Evolutionary conservation across 352 stramenopile species (phyloP).

Genomic region (Globisporangium radiosum): DNA sequence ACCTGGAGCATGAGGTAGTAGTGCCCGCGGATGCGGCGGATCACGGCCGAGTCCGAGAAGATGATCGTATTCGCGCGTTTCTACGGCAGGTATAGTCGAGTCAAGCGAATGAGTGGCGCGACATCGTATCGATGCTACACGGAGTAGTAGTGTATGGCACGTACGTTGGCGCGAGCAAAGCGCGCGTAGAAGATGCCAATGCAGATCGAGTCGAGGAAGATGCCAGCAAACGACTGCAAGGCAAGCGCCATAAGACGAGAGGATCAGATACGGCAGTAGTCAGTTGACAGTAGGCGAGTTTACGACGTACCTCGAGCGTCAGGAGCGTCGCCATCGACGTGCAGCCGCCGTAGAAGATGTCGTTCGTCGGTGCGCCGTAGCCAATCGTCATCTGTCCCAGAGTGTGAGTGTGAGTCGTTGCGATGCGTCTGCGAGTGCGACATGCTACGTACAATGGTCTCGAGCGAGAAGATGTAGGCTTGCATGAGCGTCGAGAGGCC

Average conservation of each 20-base stretch:
- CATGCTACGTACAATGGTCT: conserved; percentile 64
- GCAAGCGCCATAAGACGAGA: neutral
- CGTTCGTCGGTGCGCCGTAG: conserved; percentile 78
- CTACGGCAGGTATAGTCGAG: conserved; percentile 16
- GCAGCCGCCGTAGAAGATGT: conserved; percentile 86
- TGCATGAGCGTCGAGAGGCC: conserved; percentile 70
- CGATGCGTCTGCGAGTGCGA: too few relatives aligned
- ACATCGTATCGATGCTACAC: too few relatives aligned
- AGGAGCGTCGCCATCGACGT: conserved; percentile 70
- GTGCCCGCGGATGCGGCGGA: conserved; percentile 85
- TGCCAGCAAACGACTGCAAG: conserved; percentile 70
- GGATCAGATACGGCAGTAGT: neutral
- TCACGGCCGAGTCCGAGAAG: conserved; percentile 79
- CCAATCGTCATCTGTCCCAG: conserved; percentile 79
- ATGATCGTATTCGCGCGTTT: conserved; percentile 84
- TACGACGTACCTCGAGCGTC: conserved; percentile 50
- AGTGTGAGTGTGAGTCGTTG: too few relatives aligned
- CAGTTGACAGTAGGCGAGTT: neutral
- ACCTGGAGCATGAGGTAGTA: conserved; percentile 92
- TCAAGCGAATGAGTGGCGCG: too few relatives aligned
- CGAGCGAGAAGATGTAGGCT: conserved; percentile 83
- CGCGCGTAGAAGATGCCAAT: conserved; percentile 86
- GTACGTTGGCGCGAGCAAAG: conserved; percentile 71
- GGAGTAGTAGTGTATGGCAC: conserved; percentile 2
- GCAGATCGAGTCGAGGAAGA: conserved; percentile 83